Evolutionary conservation across 2,329 filamentous ascomycete genomes (phyloP), one percentile per base, ranked within the genome.

Genomic region (Hypomyces perniciosus): DNA sequence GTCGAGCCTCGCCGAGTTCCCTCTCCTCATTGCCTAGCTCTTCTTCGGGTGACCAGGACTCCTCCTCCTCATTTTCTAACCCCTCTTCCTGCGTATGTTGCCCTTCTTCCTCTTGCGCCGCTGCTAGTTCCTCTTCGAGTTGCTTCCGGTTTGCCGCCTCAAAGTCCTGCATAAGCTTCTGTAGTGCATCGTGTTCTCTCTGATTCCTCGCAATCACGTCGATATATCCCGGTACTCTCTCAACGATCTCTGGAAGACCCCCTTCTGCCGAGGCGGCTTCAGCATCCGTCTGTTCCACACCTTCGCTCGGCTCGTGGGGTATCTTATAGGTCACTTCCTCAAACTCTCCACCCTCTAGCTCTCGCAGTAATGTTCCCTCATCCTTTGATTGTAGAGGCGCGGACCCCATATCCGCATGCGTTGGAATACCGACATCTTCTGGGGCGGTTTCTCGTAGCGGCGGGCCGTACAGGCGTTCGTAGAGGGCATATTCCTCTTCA

Each of bases 401-500:
- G 2, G 57, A 40, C 2, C 59, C 62, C 66, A 71, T 68, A 39
- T 71, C 68, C 28, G 64, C 69, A 59, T 63, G 67, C 45, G 52
- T 70, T 54, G 72, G 69, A 54, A 72, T 77, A 28, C 69, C 81
- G 4, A 82, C 74, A 65, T 86, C 80, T 51, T 84, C 82, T 1
- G 79, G 75, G 6, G 62, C 67, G 2, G 81, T 85, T 47, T 79
- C 76, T 39, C 83, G 76, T 54, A 88, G 65, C 2, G 90, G 89
- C 33, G 84, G 75, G 1, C 91, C 92, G 65, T 93, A 96, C 12
- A 95, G 71, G 56, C 90, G 78, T 62, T 86, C 83, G 67, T 95
- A 96, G 1, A 95, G 71, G 44, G 72, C 73, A 61, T 86, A 84
- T 65, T 96, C 90, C 48, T 86, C 79, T 1, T 77, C 74, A 33